Base-by-base conservation (phyloP, 2,329 filamentous ascomycete genomes). In the Diaporthe caulivora region DNA sequence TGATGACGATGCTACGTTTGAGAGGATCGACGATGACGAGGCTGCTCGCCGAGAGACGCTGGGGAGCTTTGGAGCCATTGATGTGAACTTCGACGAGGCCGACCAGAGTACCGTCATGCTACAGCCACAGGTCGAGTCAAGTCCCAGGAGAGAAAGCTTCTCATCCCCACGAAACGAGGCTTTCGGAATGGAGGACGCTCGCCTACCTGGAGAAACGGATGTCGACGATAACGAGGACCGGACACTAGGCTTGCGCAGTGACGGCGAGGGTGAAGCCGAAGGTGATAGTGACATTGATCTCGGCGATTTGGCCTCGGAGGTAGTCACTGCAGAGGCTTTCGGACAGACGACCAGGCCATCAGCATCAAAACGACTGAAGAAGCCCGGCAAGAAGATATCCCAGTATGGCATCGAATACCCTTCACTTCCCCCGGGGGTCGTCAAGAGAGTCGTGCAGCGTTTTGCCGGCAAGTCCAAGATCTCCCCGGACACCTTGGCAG, bases 371-470 rank as follows among this genome's bases (percentile, higher is more conserved):
- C 74, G 24, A 18, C 75, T 76, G 54, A 82, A 81, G 74, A 88
- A 87, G 77, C 80, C 81, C 8, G 82, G 81, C 37, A 86, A 90
- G 77, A 88, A 89, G 76, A 87, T 91, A 62, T 97, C 95, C 0
- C 89, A 89, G 64, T 87, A 95, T 79, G 94, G 94, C 34, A 91
- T 93, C 65, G 89, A 92, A 75, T 95, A 95, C 76, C 93, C 94
- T 0, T 91, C 92, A 0, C 84, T 98, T 54, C 94, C 95, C 2
- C 84, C 89, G 0, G 88, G 90, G 0, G 90, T 95, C 26, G 91
- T 97, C 67, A 96, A 95, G 82, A 88, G 91, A 75, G 83, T 95
- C 2, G 92, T 92, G 10, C 92, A 92, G 44, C 92, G 89, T 1
- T 94, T 95, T 78, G 89, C 93, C 26, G 91, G 91, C 77, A 90